Evolutionary conservation across 495 filamentous ascomycete species (phyloP).

Genomic region (Tuber brumale): DNA sequence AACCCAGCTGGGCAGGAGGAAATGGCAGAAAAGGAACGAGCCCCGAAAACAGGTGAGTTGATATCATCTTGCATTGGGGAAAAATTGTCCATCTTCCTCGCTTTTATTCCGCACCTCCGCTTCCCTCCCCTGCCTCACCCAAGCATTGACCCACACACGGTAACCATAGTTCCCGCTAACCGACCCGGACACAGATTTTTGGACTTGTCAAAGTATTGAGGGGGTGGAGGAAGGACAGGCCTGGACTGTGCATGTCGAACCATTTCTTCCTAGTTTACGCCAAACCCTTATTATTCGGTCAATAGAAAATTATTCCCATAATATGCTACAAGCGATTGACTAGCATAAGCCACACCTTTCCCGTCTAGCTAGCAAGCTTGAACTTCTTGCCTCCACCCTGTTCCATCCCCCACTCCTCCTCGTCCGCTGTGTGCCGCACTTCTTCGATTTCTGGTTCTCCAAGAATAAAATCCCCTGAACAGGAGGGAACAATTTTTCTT

Average conservation of each 20-base stretch:
- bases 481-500: neutral
- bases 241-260: neutral
- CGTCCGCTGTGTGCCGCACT: neutral
- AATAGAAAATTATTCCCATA: conserved; percentile 1
- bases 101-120: neutral
- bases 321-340: neutral
- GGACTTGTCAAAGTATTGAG: neutral
- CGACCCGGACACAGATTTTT: neutral
- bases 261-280: neutral
- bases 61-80: neutral
- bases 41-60: neutral
- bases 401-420: neutral
- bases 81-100: neutral
- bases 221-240: neutral
- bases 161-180: neutral
- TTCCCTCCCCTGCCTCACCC: neutral
- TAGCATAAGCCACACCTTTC: neutral
- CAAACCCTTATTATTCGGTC: neutral
- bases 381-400: neutral
- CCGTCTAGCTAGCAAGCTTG: neutral
- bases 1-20: neutral
- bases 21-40: neutral
- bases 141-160: neutral
- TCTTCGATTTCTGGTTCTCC: neutral
- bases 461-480: neutral